Percentiles rank a stretch among this genome's conserved stretches.
phyloP scores from a whole-genome alignment of 495 filamentous ascomycete species.

The Entonaema liquescens region DNA sequence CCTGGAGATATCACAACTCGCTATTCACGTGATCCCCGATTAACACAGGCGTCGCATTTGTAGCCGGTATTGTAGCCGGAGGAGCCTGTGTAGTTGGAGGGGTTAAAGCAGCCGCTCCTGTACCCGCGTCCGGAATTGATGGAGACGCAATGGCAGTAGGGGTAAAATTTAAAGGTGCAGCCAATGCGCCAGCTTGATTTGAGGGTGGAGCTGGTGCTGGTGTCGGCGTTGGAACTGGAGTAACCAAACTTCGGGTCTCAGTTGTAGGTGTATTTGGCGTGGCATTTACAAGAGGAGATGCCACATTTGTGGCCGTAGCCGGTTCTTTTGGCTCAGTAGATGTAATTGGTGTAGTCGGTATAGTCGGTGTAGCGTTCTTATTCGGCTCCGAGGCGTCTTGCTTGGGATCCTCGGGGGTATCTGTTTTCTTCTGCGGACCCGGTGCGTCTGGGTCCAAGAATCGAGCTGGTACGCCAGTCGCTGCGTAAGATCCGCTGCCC shows the following conservation, averaged over 20 bases:
- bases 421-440: conserved; percentile 39
- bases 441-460: conserved; percentile 62
- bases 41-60: conserved; percentile 3
- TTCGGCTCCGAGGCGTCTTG: conserved; percentile 11
- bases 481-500: conserved; percentile 66
- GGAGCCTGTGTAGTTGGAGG: not conserved
- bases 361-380: not conserved
- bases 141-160: not conserved
- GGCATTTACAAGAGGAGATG: not conserved
- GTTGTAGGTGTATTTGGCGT: not conserved
- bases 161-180: not conserved
- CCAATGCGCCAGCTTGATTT: not conserved
- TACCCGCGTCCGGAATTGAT: not conserved
- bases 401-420: conserved; percentile 12
- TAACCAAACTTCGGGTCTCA: not conserved
- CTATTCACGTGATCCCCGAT: conserved; percentile 21
- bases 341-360: not conserved
- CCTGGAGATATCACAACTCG: conserved; percentile 24
- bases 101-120: not conserved
- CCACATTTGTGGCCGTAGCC: not conserved
- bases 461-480: conserved; percentile 72
- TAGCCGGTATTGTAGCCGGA: not conserved
- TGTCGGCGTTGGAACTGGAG: not conserved
- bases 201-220: not conserved
- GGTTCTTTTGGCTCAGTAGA: conserved; percentile 11